These are phyloP conservation scores for Brettanomyces sp. DNA, from an alignment of 805 yeast species.

Conservation along the genomic window DNA sequence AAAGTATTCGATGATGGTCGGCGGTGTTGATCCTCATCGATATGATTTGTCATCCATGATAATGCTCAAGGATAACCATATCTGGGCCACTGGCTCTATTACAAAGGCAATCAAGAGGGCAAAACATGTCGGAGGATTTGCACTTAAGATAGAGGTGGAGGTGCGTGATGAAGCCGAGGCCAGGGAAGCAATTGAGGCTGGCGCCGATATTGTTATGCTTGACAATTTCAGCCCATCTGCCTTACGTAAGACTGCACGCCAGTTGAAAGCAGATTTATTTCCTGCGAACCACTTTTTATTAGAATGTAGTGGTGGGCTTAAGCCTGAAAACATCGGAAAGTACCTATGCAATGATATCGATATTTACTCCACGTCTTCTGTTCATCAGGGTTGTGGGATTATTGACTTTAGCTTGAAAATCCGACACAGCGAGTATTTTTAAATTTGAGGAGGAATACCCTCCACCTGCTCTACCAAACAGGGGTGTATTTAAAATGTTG, in stretches of 20 bases:
- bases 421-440: slow-evolving; percentile 5
- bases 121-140: slow-evolving; percentile 74
- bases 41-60: slow-evolving; percentile 90
- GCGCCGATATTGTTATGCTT: slow-evolving; percentile 93
- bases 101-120: slow-evolving; percentile 76
- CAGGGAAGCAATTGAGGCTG: slow-evolving; percentile 84
- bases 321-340: slow-evolving; percentile 50
- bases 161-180: slow-evolving; percentile 82
- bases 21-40: slow-evolving; percentile 89
- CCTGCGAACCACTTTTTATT: slow-evolving; percentile 46
- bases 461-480: too few species aligned
- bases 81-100: slow-evolving; percentile 89
- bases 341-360: slow-evolving; percentile 76
- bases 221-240: slow-evolving; percentile 73
- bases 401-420: slow-evolving; percentile 83
- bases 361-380: slow-evolving; percentile 80
- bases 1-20: slow-evolving; percentile 90
- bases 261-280: slow-evolving; percentile 49
- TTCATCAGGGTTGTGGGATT: slow-evolving; percentile 84
- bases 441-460: neutral
- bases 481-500: too few species aligned
- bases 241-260: slow-evolving; percentile 54
- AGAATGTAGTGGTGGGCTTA: slow-evolving; percentile 91
- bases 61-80: slow-evolving; percentile 91
- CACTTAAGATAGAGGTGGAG: slow-evolving; percentile 87